Evolutionary conservation across 2,329 filamentous ascomycete species (phyloP).

Genomic region (Apiospora rasikravindrae): DNA sequence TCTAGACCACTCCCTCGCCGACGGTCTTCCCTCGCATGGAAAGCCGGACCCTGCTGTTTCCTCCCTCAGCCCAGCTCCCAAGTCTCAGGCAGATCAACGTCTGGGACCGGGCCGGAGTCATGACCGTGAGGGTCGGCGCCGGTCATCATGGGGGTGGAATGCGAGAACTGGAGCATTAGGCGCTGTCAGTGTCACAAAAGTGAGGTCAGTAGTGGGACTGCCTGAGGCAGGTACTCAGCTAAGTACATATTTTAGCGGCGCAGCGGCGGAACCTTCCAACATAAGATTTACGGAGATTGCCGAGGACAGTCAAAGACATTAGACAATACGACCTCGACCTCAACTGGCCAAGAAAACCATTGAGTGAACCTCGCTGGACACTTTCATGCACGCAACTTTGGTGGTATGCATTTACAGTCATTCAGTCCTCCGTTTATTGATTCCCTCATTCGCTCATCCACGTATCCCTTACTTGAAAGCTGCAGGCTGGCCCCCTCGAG

Average conservation of each 20-base stretch:
- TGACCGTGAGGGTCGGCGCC: background rate
- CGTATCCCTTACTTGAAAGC: background rate
- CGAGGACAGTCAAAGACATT: background rate
- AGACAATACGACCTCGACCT: background rate
- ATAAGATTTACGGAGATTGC: slow-evolving; percentile 11
- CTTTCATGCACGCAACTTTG: background rate
- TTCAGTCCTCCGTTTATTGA: background rate
- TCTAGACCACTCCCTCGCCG: background rate
- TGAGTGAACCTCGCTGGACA: background rate
- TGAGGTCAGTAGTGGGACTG: background rate
- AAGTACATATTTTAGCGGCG: background rate
- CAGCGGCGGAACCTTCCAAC: background rate
- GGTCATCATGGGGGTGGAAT: background rate
- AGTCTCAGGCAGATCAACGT: background rate
- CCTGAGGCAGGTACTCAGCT: background rate
- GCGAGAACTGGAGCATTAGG: slow-evolving; percentile 8
- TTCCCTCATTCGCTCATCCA: background rate
- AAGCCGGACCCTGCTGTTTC: background rate
- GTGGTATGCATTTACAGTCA: background rate
- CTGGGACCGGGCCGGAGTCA: slow-evolving; percentile 10
- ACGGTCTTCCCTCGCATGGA: background rate
- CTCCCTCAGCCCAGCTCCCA: background rate
- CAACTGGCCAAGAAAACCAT: background rate
- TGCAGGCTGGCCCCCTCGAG: background rate
- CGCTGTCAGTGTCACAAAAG: slow-evolving; percentile 9